Evolutionary conservation across 2,329 filamentous ascomycete species (phyloP), one percentile per base, ranked within the genome.

Genomic region (Hirsutella rhossiliensis): DNA sequence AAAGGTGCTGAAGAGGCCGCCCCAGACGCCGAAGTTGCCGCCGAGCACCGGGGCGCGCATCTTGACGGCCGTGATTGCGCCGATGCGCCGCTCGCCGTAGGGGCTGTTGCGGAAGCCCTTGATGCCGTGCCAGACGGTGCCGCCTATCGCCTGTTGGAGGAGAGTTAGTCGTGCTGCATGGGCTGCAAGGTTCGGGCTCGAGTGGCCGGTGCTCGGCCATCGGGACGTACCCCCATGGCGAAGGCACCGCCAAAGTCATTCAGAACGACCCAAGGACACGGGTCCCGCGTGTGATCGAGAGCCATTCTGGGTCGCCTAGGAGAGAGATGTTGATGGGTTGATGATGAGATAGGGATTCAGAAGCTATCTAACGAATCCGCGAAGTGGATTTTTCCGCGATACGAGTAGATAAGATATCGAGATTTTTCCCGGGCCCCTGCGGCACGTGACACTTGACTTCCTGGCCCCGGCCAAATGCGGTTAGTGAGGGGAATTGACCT

Each of bases 171-270:
- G 23, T 27, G 23, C 23, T 27, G 23, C 23, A 27, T 9, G 23
- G 23, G n/a, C n/a, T 27, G 23, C 23, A 27, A 27, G 23, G 23
- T 27, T 27, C 23, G 5, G 23, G 23, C 23, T 9, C n/a, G n/a
- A n/a, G n/a, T n/a, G n/a, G n/a, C 29, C 12, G 11, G 9, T 15
- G 29, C 18, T 20, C n/a, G 11, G 7, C 7, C 40, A 40, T 18
- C 36, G 42, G 30, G 50, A 43, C 85, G 52, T 84, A 92, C 87
- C 56, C 90, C 90, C 90, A 96, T 97, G 62, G 78, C 82, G 60
- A 97, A 96, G 46, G 90, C 92, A 68, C 92, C 92, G 50, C 92
- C 92, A 63, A 97, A 97, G 71, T 98, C 92, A 68, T 89, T 95
- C 54, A 97, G 76, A 52, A 92, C 85, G 60, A 97, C 89, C 82